Evolutionary conservation across 371 early-diverging fungal genomes (phyloP), one percentile per base, ranked within the genome.

Genomic region (Haplosporangium sp.): DNA sequence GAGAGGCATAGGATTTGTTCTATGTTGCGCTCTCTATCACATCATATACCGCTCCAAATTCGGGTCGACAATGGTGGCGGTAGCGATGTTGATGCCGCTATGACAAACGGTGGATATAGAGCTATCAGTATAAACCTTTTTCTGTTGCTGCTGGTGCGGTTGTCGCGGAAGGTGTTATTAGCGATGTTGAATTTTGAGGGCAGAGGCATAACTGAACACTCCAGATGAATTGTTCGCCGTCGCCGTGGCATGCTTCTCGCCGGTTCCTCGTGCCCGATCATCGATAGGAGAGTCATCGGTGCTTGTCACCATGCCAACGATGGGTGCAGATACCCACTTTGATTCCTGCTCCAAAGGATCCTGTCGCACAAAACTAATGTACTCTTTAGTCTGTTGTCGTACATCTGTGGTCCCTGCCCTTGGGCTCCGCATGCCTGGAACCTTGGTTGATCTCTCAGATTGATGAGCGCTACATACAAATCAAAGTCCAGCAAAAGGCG

Each of bases 151-250:
- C 21, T 50, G 46, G 7, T 51, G 61, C 16, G 5, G 61, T 21
- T 62, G 54, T 16, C 42, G 54, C 21, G 29, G 4, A 29, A 2
- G 29, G 29, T 45, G 55, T 29, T 55, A 20, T 48, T 55, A 42
- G 11, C 46, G 60, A 12, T 43, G 60, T 48, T 54, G 62, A 45
- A 8, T 11, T 40, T 60, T 70, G 59, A 70, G 37, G 3, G 54
- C 63, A 11, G 59, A 63, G 29, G 64, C 70, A 42, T 70, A 70
- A 29, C 60, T 70, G 54, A 48, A 47, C 16, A n/a, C 55, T 14
- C 59, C 46, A 41, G 41, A 13, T 9, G 55, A n/a, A 38, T 38
- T 55, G 20, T 1, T 46, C 16, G 13, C n/a, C 54, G 55, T 37
- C 23, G 10, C 38, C 23, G 23, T n/a, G 5, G 40, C 18, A 14